A percentile compares a stretch with the other conserved stretches of the same genome.
These are phyloP conservation scores for Teratosphaeria pseudoeucalypti DNA, from an alignment of 2,329 filamentous ascomycete genomes.

Conservation along the genomic window DNA sequence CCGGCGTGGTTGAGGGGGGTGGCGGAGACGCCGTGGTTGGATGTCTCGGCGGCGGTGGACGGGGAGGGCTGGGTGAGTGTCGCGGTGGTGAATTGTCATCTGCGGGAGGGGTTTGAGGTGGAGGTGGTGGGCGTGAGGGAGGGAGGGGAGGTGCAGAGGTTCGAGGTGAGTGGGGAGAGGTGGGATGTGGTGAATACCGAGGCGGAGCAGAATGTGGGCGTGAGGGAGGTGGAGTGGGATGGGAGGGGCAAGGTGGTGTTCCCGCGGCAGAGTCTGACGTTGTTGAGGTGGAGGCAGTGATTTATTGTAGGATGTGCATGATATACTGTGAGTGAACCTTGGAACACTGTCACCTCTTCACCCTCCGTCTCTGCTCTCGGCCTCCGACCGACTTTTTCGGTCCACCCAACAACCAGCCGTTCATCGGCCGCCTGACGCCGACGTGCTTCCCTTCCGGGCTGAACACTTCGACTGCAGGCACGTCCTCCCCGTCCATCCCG, in stretches of 20 bases:
- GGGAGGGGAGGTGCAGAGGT: constrained; percentile 45
- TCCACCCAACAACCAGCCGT: constrained; percentile 53
- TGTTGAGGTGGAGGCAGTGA: constrained; percentile 47
- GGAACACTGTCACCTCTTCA: neutral
- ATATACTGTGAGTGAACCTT: too few species aligned
- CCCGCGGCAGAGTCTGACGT: constrained; percentile 58
- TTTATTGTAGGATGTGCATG: neutral
- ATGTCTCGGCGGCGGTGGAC: constrained; percentile 52
- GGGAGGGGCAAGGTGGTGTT: constrained; percentile 54
- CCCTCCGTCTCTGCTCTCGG: neutral
- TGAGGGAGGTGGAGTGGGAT: constrained; percentile 54
- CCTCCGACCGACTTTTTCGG: constrained; percentile 33
- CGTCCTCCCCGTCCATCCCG: neutral
- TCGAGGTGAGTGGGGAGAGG: constrained; percentile 49
- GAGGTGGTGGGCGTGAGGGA: constrained; percentile 46
- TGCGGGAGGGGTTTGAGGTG: constrained; percentile 49
- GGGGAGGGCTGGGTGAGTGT: constrained; percentile 53
- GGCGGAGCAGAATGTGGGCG: constrained; percentile 50
- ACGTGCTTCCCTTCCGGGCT: constrained; percentile 77
- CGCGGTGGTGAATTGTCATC: constrained; percentile 62
- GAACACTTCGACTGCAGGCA: constrained; percentile 70
- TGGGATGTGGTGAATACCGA: constrained; percentile 53
- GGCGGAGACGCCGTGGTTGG: constrained; percentile 60
- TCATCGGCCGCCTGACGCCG: constrained; percentile 55
- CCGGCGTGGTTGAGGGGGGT: constrained; percentile 55